Percentiles rank a stretch among this genome's conserved stretches.
Evolutionary conservation across 2,329 filamentous ascomycete species (phyloP).

Genomic region (Blastomyces parvus): DNA sequence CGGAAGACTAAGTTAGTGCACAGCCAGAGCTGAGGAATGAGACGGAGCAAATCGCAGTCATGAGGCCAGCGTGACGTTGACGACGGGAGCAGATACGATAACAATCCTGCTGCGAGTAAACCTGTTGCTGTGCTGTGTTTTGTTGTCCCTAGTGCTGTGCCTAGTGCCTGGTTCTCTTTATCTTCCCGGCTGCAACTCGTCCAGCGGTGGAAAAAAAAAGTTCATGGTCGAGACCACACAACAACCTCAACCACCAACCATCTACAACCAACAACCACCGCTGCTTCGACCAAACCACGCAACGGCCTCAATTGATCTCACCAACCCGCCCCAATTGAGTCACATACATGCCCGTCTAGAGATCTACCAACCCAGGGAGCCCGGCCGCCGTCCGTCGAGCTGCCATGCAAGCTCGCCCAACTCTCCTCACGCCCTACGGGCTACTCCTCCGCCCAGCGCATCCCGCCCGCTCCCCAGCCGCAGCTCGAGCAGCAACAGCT

Average conservation of each 20-base stretch:
- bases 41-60: neutral
- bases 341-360: neutral
- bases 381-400: constrained; percentile 5
- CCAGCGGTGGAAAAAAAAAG: constrained; percentile 8
- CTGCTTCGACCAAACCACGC: neutral
- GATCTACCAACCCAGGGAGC: neutral
- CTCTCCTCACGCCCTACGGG: constrained; percentile 28
- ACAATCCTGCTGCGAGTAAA: no score
- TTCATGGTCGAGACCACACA: neutral
- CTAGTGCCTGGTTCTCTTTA: neutral
- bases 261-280: neutral
- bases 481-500: constrained; percentile 16
- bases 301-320: neutral
- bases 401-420: constrained; percentile 31
- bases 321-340: neutral
- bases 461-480: constrained; percentile 13
- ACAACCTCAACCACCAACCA: constrained; percentile 3
- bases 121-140: no score
- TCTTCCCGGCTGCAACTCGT: neutral
- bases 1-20: neutral
- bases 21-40: neutral
- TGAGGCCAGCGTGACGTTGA: neutral
- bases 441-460: constrained; percentile 23
- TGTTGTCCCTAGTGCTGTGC: neutral
- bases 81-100: no score